Evolutionary conservation across 2,329 filamentous ascomycete species (phyloP).

Genomic region (Trichoderma sp.): DNA sequence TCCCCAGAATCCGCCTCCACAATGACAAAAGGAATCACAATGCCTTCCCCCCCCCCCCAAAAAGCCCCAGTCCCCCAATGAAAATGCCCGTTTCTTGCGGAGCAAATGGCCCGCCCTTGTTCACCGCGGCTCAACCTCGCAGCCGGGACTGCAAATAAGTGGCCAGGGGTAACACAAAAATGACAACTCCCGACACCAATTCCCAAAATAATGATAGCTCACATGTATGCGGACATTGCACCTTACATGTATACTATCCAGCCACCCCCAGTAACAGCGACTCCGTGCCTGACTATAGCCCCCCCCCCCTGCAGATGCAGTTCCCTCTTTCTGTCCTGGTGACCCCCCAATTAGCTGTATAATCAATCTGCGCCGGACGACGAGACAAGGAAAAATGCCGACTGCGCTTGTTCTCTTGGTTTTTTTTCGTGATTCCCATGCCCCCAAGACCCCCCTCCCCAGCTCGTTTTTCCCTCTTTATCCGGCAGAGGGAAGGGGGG

Average conservation of each 20-base stretch:
- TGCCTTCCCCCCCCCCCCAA: no score
- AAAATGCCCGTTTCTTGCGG: neutral
- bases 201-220: constrained; percentile 11
- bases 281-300: constrained; percentile 6
- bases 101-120: neutral
- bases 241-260: neutral
- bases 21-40: neutral
- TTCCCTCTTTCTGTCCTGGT: neutral
- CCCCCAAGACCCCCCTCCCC: neutral
- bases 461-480: neutral
- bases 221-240: constrained; percentile 12
- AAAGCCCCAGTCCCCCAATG: neutral
- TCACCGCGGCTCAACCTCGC: neutral
- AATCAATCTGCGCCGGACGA: neutral
- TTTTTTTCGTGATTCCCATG: neutral
- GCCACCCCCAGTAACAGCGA: neutral
- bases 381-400: neutral
- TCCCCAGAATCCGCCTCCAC: neutral
- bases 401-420: neutral
- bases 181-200: constrained; percentile 15
- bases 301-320: constrained; percentile 8
- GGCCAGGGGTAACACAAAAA: neutral
- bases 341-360: neutral
- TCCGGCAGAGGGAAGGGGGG: neutral
- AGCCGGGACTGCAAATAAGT: neutral